Conservation (phyloP, 1,139 yeast species). For the Candida tropicalis region DNA sequence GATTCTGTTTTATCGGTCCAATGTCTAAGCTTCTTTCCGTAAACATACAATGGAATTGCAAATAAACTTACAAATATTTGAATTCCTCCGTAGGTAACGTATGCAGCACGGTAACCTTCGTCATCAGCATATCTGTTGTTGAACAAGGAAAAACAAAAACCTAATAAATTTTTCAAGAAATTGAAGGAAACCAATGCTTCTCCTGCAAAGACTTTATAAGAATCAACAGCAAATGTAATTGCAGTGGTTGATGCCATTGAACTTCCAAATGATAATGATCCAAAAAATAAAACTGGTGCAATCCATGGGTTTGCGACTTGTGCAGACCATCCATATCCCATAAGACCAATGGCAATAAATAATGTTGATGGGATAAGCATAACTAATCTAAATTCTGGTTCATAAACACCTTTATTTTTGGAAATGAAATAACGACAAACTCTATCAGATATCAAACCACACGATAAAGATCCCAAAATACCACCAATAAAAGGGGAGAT, state of each 20-base stretch:
- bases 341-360: slow-evolving; percentile 49
- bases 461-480: slow-evolving; percentile 55
- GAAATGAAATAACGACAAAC: slow-evolving; percentile 39
- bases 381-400: slow-evolving; percentile 61
- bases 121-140: slow-evolving; percentile 48
- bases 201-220: slow-evolving; percentile 59
- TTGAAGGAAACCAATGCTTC: slow-evolving; percentile 62
- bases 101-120: slow-evolving; percentile 50
- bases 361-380: slow-evolving; percentile 57
- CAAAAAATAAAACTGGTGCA: slow-evolving; percentile 60
- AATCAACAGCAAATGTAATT: slow-evolving; percentile 62
- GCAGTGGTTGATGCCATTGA: slow-evolving; percentile 64
- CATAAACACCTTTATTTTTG: slow-evolving; percentile 56
- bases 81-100: slow-evolving; percentile 55
- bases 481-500: slow-evolving; percentile 64
- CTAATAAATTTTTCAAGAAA: slow-evolving; percentile 55
- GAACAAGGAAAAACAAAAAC: slow-evolving; percentile 60
- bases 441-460: slow-evolving; percentile 54
- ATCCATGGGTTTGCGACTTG: slow-evolving; percentile 54
- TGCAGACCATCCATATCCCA: slow-evolving; percentile 68
- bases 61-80: slow-evolving; percentile 51
- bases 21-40: slow-evolving; percentile 53
- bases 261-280: slow-evolving; percentile 59
- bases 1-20: slow-evolving; percentile 53
- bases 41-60: slow-evolving; percentile 57